Evolutionary conservation across 2,329 filamentous ascomycete species (phyloP).

Genomic region (Claviceps humidiphila): DNA sequence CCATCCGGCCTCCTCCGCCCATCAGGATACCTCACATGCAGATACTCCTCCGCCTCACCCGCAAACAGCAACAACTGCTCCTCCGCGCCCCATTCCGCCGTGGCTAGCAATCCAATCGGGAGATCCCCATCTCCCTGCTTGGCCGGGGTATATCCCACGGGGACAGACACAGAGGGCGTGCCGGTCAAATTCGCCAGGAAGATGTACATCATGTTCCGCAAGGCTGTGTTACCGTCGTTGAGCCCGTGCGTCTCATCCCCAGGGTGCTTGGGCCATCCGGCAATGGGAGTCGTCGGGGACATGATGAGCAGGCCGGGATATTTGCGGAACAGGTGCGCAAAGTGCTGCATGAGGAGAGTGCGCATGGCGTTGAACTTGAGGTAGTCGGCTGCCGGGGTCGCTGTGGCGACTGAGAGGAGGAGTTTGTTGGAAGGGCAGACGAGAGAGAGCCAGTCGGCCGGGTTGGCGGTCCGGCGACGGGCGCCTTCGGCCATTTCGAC

Average conservation of each 20-base stretch:
- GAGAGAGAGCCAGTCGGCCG: slow-evolving; percentile 35
- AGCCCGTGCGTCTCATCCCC: slow-evolving; percentile 57
- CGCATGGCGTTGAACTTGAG: slow-evolving; percentile 62
- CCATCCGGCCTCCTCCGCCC: slow-evolving; percentile 36
- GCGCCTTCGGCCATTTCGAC: slow-evolving; percentile 47
- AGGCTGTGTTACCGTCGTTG: slow-evolving; percentile 56
- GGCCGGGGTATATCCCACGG: slow-evolving; percentile 57
- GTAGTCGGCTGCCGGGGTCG: slow-evolving; percentile 56
- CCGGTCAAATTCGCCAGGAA: slow-evolving; percentile 77
- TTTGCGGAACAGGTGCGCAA: slow-evolving; percentile 54
- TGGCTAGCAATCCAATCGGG: slow-evolving; percentile 48
- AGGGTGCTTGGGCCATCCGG: slow-evolving; percentile 54
- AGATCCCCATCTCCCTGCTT: slow-evolving; percentile 43
- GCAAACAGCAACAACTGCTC: slow-evolving; percentile 50
- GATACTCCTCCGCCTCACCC: slow-evolving; percentile 39
- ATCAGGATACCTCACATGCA: slow-evolving; percentile 33
- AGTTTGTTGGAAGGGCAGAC: slow-evolving; percentile 58
- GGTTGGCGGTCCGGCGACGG: slow-evolving; percentile 28
- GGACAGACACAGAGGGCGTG: slow-evolving; percentile 60
- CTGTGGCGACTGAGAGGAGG: slow-evolving; percentile 49
- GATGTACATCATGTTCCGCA: slow-evolving; percentile 75
- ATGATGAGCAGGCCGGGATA: slow-evolving; percentile 68
- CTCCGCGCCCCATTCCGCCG: slow-evolving; percentile 54
- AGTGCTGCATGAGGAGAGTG: slow-evolving; percentile 63
- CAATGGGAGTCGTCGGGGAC: slow-evolving; percentile 62